These are phyloP conservation scores for Scolecobasidium constrictum DNA, from an alignment of 2,329 filamentous ascomycete genomes.

Conservation along the genomic window DNA sequence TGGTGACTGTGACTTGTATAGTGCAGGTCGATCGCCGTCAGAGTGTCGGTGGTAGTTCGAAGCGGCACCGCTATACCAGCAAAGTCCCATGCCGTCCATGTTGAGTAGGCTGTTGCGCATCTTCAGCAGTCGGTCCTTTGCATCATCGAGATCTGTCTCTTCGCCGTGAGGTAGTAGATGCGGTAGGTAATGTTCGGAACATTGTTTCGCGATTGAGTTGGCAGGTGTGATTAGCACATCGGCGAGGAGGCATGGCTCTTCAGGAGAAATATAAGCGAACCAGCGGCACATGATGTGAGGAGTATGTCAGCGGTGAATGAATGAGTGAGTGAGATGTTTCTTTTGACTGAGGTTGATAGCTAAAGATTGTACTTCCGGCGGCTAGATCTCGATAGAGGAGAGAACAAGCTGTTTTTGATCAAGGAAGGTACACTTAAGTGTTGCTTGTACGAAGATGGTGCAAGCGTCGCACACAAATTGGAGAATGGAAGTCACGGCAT, in stretches of 20 bases:
- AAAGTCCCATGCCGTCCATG: conserved; percentile 44
- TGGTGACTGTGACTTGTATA: conserved; percentile 42
- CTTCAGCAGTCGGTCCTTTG: conserved; percentile 32
- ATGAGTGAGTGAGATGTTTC: no score
- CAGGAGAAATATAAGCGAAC: conserved; percentile 44
- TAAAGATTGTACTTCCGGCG: no score
- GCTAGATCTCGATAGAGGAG: no score
- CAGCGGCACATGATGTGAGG: conserved; percentile 49
- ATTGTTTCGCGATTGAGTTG: conserved; percentile 25
- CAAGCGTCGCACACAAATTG: no score
- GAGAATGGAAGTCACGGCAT: no score
- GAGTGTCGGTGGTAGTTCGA: conserved; percentile 17
- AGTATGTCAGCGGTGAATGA: no score
- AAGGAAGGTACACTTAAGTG: no score
- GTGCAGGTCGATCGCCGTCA: conserved; percentile 32
- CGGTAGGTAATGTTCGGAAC: conserved; percentile 41
- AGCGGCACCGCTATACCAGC: conserved; percentile 30
- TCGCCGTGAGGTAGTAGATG: conserved; percentile 36
- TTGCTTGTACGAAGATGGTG: no score
- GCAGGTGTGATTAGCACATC: conserved; percentile 40
- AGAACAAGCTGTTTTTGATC: no score
- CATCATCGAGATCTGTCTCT: conserved; percentile 28
- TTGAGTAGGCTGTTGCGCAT: conserved; percentile 43
- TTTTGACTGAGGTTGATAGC: no score
- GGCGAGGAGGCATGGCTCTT: conserved; percentile 42